A percentile compares a stretch with the other conserved stretches of the same genome.
Evolutionary conservation across 2,329 filamentous ascomycete species (phyloP).

Genomic region (Dothideomycetidae sp.): DNA sequence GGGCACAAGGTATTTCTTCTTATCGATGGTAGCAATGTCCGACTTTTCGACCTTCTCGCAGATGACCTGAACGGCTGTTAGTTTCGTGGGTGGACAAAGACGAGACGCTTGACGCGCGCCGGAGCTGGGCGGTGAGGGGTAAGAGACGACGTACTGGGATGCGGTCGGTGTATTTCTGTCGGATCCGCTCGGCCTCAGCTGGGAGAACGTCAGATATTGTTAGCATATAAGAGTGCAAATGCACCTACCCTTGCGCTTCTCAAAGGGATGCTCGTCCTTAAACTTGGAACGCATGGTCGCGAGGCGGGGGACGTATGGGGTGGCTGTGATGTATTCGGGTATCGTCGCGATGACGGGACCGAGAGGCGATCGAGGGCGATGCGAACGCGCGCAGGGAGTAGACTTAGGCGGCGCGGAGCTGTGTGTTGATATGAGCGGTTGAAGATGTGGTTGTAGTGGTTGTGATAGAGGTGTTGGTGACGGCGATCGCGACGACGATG

Average conservation of each 20-base stretch:
- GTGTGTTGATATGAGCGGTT: not conserved
- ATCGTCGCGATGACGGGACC: not conserved
- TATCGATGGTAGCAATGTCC: constrained; percentile 98
- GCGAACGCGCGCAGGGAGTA: no score
- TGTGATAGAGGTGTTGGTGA: no score
- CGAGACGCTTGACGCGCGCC: constrained; percentile 3
- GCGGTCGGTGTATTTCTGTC: constrained; percentile 95
- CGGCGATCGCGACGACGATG: no score
- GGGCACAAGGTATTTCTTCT: constrained; percentile 99
- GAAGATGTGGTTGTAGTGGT: no score
- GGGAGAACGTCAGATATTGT: constrained; percentile 6
- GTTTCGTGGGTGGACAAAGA: no score
- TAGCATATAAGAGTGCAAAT: no score
- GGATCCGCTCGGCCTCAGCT: constrained; percentile 95
- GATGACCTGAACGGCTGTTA: constrained; percentile 56
- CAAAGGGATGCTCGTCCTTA: constrained; percentile 99
- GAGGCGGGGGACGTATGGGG: constrained; percentile 5
- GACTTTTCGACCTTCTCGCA: constrained; percentile 99
- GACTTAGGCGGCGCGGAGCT: not conserved
- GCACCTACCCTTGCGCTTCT: constrained; percentile 80
- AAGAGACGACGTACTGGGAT: constrained; percentile 56
- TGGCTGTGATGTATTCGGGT: constrained; percentile 1
- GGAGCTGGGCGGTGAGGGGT: constrained; percentile 9
- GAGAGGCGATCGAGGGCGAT: not conserved
- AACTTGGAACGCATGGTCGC: constrained; percentile 94